A percentile compares a stretch with the other conserved stretches of the same genome.
phyloP scores from a whole-genome alignment of 2,329 filamentous ascomycete species.

The Aspergillus niger region DNA sequence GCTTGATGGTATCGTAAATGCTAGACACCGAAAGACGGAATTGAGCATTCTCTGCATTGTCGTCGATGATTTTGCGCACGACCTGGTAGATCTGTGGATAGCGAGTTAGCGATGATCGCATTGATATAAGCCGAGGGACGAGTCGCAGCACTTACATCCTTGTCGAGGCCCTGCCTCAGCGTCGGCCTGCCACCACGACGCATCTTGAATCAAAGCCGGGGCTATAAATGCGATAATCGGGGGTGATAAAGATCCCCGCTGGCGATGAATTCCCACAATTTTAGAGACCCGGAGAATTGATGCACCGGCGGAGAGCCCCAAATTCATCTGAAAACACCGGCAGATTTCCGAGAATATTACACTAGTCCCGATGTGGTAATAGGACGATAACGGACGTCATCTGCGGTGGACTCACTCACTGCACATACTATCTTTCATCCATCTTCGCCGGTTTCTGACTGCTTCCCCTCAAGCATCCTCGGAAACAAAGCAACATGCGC shows the following conservation, averaged over 20 bases:
- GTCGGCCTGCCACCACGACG: conserved; percentile 48
- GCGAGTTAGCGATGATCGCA: conserved; percentile 10
- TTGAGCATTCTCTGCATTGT: conserved; percentile 54
- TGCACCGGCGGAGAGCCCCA: conserved; percentile 12
- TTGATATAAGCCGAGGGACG: background rate
- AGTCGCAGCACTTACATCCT: conserved; percentile 52
- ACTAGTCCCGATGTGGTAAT: background rate
- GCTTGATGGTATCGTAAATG: conserved; percentile 78
- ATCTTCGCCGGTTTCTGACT: conserved; percentile 6
- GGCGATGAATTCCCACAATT: conserved; percentile 23
- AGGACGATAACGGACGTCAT: conserved; percentile 8
- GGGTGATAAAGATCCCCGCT: conserved; percentile 4
- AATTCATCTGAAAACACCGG: background rate
- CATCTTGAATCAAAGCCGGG: conserved; percentile 32
- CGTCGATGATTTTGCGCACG: conserved; percentile 73
- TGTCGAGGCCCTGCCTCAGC: conserved; percentile 61
- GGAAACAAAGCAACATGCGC: conserved; percentile 29
- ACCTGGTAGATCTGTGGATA: conserved; percentile 68
- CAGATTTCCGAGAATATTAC: background rate
- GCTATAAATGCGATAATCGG: background rate
- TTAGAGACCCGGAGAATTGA: conserved; percentile 19
- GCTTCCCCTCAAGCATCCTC: background rate
- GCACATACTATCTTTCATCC: background rate
- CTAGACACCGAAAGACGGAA: conserved; percentile 59
- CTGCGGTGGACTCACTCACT: background rate